phyloP scores from a whole-genome alignment of 345 rosid genomes.

The Excoecaria cochinchinensis region DNA sequence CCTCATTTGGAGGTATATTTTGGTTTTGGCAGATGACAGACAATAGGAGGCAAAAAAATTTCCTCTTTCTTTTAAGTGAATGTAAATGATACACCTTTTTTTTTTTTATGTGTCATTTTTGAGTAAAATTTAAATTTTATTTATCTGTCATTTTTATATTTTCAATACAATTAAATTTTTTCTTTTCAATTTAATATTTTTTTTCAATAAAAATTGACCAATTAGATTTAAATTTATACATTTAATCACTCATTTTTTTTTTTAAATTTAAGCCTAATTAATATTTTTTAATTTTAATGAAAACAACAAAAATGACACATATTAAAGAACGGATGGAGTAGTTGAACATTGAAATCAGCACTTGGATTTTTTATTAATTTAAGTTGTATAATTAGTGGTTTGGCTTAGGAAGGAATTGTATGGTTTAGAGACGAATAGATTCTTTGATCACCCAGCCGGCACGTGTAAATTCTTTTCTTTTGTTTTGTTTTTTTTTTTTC shows the following conservation, averaged over 20 bases:
- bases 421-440: background rate
- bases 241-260: too few species aligned
- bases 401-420: background rate
- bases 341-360: constrained; percentile 8
- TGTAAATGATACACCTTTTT: constrained; percentile 23
- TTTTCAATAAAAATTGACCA: too few species aligned
- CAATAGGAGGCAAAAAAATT: constrained; percentile 2
- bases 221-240: too few species aligned
- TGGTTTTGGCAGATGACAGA: constrained; percentile 14
- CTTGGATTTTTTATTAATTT: constrained; percentile 15
- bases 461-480: background rate
- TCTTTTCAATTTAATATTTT: too few species aligned
- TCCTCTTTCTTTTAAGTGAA: background rate
- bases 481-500: background rate
- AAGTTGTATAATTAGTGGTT: constrained; percentile 18
- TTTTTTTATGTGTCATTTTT: too few species aligned
- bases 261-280: too few species aligned
- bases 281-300: too few species aligned
- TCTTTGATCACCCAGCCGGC: background rate
- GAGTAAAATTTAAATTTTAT: too few species aligned
- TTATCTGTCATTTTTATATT: too few species aligned
- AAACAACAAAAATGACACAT: too few species aligned
- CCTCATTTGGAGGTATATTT: background rate
- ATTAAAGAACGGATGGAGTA: too few species aligned
- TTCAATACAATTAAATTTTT: too few species aligned